phyloP scores from a whole-genome alignment of 83 land plant species.

The Picea engelmannii region DNA sequence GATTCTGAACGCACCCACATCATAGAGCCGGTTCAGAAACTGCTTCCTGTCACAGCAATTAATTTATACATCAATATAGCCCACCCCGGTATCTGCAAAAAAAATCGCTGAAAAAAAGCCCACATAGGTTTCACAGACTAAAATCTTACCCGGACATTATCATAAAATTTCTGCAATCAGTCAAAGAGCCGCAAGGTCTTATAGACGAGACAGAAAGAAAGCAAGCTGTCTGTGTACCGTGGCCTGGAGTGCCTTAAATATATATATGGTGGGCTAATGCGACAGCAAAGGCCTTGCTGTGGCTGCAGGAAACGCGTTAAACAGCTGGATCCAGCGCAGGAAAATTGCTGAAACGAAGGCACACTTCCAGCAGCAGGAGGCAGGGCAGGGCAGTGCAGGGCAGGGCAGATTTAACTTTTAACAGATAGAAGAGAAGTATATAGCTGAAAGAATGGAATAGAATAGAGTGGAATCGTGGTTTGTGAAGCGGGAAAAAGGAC shows the following conservation, averaged over 20 bases:
- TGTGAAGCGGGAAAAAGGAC: too few relatives aligned
- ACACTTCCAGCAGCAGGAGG: too few relatives aligned
- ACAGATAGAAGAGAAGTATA: too few relatives aligned
- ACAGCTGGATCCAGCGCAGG: too few relatives aligned
- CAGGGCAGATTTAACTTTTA: too few relatives aligned
- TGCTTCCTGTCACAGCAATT: not conserved
- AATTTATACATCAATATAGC: not conserved
- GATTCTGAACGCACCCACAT: not conserved
- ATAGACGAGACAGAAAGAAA: not conserved
- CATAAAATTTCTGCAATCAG: not conserved
- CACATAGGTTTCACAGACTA: not conserved
- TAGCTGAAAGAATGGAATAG: too few relatives aligned
- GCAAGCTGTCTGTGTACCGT: not conserved
- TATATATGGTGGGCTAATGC: not conserved
- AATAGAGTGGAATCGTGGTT: too few relatives aligned
- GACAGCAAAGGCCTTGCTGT: too few relatives aligned
- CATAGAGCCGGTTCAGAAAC: not conserved
- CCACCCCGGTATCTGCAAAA: not conserved
- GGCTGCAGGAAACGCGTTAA: too few relatives aligned
- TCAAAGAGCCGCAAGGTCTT: not conserved
- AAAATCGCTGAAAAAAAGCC: not conserved
- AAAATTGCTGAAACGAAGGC: too few relatives aligned
- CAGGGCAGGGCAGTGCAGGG: too few relatives aligned
- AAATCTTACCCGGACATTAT: slow-evolving; percentile 5
- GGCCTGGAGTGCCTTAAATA: not conserved